Base-by-base conservation (phyloP, 108 stramenopile genomes). In the Pseudonitzschia delicatissima region DNA sequence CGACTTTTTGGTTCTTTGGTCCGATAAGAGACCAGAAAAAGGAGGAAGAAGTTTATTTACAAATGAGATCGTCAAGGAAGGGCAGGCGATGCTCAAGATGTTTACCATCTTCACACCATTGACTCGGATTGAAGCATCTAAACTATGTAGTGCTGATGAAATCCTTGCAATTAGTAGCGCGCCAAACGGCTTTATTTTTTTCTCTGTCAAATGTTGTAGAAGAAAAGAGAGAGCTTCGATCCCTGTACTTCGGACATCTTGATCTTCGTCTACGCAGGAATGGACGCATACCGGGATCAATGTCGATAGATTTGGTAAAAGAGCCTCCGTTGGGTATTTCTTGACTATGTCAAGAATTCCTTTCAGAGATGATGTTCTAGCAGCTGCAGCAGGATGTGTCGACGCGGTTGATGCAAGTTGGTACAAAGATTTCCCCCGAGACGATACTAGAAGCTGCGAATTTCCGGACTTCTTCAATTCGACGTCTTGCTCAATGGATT, bases 101-200 rank as follows among this genome's bases (percentile, higher is more conserved):
- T 77, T 68, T 7, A 87, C 73, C 20, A 72, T 57, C 23, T 65
- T 71, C 21, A 73, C 78, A 1, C 89, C 92, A 55, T 88, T 84
- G 26, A 77, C 58, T 32, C 89, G 74, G 23, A 80, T 79, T 17
- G 45, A 50, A 29, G 67, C 66, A 72, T 93, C 92, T 33, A 93
- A 66, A 75, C 89, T 87, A 55, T 90, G 84, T 64, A 93, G 61
- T 36, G 92, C 86, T 49, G 87, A 90, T 7, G 81, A 73, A 8
- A 84, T 68, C 51, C 84, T 84, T 0, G 89, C 88, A 34, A 83
- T 71, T 0, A 87, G 34, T 18, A 93, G 52, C 26, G 82, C 71
- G 5, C 84, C 58, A 53, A 90, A 90, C 52, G 92, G 92, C 26
- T 50, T 69, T 7, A 88, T 34, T 35, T 67, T 36, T 20, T 62